Conservation (phyloP, 116 monocot species). For the Trichopus zeylanicus region DNA sequence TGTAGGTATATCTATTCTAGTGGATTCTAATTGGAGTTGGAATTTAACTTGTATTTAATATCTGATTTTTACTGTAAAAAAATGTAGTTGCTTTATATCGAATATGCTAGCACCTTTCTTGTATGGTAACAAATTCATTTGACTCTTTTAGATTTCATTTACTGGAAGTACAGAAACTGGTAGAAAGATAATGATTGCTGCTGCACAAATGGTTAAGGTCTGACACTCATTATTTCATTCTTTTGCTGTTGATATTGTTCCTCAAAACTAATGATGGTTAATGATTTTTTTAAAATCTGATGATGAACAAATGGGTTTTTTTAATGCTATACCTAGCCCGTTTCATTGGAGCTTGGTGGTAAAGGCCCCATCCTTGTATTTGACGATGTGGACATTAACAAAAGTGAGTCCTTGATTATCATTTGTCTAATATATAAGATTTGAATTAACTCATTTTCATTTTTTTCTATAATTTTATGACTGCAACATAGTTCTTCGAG, state of each 20-base stretch:
- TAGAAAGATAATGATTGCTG: constrained; percentile 78
- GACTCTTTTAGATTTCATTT: constrained; percentile 68
- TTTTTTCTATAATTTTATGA: no score
- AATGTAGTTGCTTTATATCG: no score
- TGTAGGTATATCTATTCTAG: no score
- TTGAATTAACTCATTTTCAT: neutral
- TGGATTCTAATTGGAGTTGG: no score
- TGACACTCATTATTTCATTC: neutral
- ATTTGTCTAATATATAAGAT: neutral
- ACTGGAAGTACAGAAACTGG: constrained; percentile 97
- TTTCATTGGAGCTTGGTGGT: constrained; percentile 99
- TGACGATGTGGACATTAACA: constrained; percentile 95
- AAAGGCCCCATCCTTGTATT: constrained; percentile 97
- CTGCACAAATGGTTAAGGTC: constrained; percentile 89
- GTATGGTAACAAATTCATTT: constrained; percentile 3
- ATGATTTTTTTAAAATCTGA: neutral
- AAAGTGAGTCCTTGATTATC: constrained; percentile 34
- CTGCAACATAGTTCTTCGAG: no score
- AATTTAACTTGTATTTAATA: no score
- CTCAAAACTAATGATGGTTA: neutral
- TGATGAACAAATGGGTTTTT: neutral
- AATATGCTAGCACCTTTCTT: neutral
- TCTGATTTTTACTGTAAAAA: no score
- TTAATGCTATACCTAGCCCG: constrained; percentile 45
- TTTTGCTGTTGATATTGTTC: neutral